Evolutionary conservation across 2,329 filamentous ascomycete genomes (phyloP).

Genomic region (Fusarium buharicum): DNA sequence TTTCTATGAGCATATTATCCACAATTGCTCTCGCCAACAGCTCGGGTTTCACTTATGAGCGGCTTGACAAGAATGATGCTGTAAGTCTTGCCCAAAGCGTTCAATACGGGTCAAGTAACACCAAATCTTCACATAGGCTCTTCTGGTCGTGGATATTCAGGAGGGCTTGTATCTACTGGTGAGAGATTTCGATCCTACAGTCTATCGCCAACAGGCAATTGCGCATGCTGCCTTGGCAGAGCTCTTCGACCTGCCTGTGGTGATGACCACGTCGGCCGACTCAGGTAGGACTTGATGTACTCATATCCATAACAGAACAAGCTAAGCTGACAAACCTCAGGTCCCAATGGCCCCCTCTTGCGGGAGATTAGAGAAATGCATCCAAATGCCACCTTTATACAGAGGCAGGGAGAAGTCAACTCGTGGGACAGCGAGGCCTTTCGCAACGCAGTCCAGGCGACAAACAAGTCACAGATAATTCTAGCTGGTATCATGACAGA

Average conservation of each 20-base stretch:
- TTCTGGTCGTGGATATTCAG: conserved; percentile 13
- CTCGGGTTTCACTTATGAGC: no score
- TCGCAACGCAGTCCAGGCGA: conserved; percentile 38
- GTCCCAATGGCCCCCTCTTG: conserved; percentile 9
- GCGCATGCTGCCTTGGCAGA: conserved; percentile 8
- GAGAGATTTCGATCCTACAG: conserved; percentile 8
- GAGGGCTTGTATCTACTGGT: conserved; percentile 5
- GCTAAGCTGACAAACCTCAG: not conserved
- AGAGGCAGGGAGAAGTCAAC: conserved; percentile 14
- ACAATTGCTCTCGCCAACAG: no score
- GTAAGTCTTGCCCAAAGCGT: no score
- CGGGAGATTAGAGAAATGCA: conserved; percentile 16
- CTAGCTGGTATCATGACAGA: conserved; percentile 71
- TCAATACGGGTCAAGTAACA: no score
- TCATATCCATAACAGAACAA: not conserved
- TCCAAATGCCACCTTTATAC: conserved; percentile 5
- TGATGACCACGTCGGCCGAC: conserved; percentile 16
- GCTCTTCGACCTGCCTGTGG: conserved; percentile 4
- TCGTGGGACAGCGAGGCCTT: conserved; percentile 11
- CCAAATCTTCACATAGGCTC: not conserved
- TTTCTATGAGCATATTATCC: no score
- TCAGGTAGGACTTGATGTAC: not conserved
- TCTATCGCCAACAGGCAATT: conserved; percentile 1
- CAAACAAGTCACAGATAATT: conserved; percentile 69
- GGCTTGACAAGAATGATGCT: no score